Evolutionary conservation across 2,329 filamentous ascomycete species (phyloP).

Genomic region (Furcasterigmium sp.): DNA sequence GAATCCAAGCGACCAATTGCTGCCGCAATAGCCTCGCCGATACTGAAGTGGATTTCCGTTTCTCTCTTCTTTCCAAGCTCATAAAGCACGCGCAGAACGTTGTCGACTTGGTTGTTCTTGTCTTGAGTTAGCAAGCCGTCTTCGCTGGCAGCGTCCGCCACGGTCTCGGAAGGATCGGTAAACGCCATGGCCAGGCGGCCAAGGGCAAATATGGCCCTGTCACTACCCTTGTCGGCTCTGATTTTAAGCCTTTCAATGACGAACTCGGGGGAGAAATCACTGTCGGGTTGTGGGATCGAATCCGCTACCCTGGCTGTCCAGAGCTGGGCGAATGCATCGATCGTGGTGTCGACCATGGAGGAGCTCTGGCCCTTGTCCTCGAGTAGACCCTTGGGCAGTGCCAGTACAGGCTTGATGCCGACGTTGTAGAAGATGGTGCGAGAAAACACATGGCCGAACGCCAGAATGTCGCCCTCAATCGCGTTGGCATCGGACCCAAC

Average conservation of each 20-base stretch:
- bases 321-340: conserved; percentile 40
- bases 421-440: conserved; percentile 37
- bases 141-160: conserved; percentile 9
- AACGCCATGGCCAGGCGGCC: conserved; percentile 69
- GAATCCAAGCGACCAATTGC: conserved; percentile 79
- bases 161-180: conserved; percentile 28
- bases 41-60: conserved; percentile 82
- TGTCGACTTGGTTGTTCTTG: conserved; percentile 7
- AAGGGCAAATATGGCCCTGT: conserved; percentile 74
- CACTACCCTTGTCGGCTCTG: conserved; percentile 74
- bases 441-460: conserved; percentile 38
- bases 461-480: conserved; percentile 41
- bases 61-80: conserved; percentile 78
- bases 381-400: conserved; percentile 25
- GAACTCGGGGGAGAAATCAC: conserved; percentile 24
- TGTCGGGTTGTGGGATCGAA: conserved; percentile 18
- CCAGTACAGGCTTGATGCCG: conserved; percentile 12
- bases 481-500: conserved; percentile 38
- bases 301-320: conserved; percentile 37
- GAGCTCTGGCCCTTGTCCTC: conserved; percentile 16
- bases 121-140: not conserved
- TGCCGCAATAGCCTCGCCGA: conserved; percentile 82
- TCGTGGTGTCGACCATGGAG: conserved; percentile 36
- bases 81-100: conserved; percentile 58
- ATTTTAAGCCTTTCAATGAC: conserved; percentile 59